Evolutionary conservation across 2,329 filamentous ascomycete genomes (phyloP).

Genomic region (Calycina herbarum): DNA sequence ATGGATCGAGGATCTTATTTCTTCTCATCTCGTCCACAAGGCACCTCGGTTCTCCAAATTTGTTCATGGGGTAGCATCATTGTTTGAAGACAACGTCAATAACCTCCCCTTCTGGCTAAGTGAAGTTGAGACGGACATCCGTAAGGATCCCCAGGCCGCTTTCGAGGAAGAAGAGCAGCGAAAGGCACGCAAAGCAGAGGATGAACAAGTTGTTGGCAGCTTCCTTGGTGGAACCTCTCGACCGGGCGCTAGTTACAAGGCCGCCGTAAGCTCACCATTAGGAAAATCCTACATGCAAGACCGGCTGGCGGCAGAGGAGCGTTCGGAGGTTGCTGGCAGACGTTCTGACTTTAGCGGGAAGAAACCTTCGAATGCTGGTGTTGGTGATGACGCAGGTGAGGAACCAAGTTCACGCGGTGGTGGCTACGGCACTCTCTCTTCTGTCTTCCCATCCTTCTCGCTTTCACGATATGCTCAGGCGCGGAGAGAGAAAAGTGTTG

Average conservation of each 20-base stretch:
- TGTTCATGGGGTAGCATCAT: constrained; percentile 83
- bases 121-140: constrained; percentile 89
- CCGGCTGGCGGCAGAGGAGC: constrained; percentile 49
- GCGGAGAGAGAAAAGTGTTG: constrained; percentile 50
- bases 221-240: constrained; percentile 67
- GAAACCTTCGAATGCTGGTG: constrained; percentile 20
- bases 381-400: constrained; percentile 40
- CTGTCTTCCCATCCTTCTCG: constrained; percentile 80
- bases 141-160: constrained; percentile 84
- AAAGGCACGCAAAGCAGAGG: constrained; percentile 76
- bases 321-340: constrained; percentile 20
- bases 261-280: constrained; percentile 64
- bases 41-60: constrained; percentile 95
- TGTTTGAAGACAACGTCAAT: constrained; percentile 97
- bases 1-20: constrained; percentile 91
- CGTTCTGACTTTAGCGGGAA: constrained; percentile 35
- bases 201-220: constrained; percentile 86
- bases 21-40: constrained; percentile 87
- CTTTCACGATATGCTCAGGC: constrained; percentile 72
- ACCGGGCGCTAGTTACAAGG: constrained; percentile 52
- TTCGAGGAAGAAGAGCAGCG: constrained; percentile 90
- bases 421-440: constrained; percentile 61
- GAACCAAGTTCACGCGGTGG: constrained; percentile 36
- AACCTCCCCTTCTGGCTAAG: constrained; percentile 94
- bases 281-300: constrained; percentile 65